Base-by-base conservation (phyloP, 331 rosid genomes). In the Spiraea crenata region DNA sequence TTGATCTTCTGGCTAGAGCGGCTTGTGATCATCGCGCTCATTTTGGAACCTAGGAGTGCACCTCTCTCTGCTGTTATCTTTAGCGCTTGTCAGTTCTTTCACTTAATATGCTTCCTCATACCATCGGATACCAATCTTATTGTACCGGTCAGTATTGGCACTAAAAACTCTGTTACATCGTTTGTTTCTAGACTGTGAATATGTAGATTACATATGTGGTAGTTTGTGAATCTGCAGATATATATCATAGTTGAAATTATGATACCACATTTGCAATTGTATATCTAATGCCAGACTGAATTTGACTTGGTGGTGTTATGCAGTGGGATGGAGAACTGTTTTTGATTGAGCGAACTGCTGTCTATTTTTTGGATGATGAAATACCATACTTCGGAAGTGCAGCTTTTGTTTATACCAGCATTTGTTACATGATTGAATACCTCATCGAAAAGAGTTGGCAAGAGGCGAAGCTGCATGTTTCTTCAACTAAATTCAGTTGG, bases 301-400 rank as follows among this genome's bases (percentile, higher is more conserved):
- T 37, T 65, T 65, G 46, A 39, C 4, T 25, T 25, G 31, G 31
- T 25, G 31, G 31, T 25, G 31, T 25, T 48, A 35, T 34, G 58
- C 71, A 66, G 70, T 12, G 8, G 34, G 45, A 39, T 35, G 57
- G 16, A 44, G 35, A 14, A 8, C 71, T 66, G 34, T 15, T 48
- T 37, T 66, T 31, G 45, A 66, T 66, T 48, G 71, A 66, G 71
- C 71, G 31, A 16, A 9, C 38, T 48, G 46, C 46, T 6, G 31
- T 25, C 31, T 25, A 25, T 25, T 25, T 25, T 25, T 25, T 25
- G 31, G 31, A 25, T 25, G 31, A 25, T 25, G 31, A 25, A 25
- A 0, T 34, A 56, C 16, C 57, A 65, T 25, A 46, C 70, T 25
- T 25, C 31, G 31, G 31, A 25, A 25, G 31, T 25, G 31, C 31